Conservation (phyloP, 1,139 yeast species). For the Keqinozyma sinolaborantium region DNA sequence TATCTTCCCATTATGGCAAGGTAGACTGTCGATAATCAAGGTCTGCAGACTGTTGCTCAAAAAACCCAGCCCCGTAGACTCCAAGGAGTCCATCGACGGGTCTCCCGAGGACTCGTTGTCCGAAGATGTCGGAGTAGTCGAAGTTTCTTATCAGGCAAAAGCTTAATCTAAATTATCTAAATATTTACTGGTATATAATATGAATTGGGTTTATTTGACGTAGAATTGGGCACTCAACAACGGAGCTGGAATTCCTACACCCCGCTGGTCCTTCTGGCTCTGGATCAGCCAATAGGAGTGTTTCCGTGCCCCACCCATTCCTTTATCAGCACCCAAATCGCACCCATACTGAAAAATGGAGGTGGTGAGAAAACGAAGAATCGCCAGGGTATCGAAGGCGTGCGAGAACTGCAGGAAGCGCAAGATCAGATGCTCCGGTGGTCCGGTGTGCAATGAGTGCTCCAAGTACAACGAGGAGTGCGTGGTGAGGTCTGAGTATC, state of each 20-base stretch:
- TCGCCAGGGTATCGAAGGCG: slow-evolving; percentile 6
- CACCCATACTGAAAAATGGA: no score
- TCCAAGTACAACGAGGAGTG: slow-evolving; percentile 8
- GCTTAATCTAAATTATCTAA: neutral
- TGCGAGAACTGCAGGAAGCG: slow-evolving; percentile 9
- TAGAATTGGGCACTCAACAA: no score
- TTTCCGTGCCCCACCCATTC: no score
- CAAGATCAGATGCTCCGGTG: slow-evolving; percentile 9
- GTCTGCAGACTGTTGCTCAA: slow-evolving; percentile 2
- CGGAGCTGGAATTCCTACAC: no score
- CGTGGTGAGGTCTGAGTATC: slow-evolving; percentile 4
- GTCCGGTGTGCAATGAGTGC: slow-evolving; percentile 8
- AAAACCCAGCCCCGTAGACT: slow-evolving; percentile 1
- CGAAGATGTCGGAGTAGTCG: slow-evolving; percentile 1
- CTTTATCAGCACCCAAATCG: no score
- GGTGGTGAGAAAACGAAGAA: no score
- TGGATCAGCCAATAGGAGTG: no score
- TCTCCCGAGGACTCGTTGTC: slow-evolving; percentile 2
- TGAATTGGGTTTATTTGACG: no score
- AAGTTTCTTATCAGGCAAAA: neutral
- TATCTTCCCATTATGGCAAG: slow-evolving; percentile 34
- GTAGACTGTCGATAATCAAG: slow-evolving; percentile 14
- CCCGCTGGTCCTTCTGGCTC: no score
- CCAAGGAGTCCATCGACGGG: slow-evolving; percentile 1
- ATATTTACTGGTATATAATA: no score